Conservation (phyloP, 2,329 filamentous ascomycete genomes). For the Alternaria ethzedia region DNA sequence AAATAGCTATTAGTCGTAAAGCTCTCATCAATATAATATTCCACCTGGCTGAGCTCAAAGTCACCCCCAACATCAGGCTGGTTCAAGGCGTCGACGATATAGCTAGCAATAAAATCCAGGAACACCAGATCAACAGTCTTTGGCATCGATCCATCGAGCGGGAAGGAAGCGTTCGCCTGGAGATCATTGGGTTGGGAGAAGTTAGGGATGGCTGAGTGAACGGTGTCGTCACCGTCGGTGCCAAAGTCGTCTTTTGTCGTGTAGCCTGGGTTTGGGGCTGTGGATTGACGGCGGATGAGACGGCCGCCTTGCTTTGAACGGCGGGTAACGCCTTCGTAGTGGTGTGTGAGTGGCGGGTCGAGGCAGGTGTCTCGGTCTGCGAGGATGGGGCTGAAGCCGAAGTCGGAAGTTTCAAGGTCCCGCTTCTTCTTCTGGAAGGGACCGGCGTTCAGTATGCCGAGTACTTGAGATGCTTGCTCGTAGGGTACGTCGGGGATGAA, state of each 20-base stretch:
- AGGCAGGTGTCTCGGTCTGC: slow-evolving; percentile 55
- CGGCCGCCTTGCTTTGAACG: slow-evolving; percentile 47
- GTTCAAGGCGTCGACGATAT: slow-evolving; percentile 47
- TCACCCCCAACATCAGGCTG: slow-evolving; percentile 39
- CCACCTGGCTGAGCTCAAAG: slow-evolving; percentile 39
- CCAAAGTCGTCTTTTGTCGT: slow-evolving; percentile 65
- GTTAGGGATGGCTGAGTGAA: slow-evolving; percentile 56
- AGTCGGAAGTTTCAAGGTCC: slow-evolving; percentile 38
- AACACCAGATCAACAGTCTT: slow-evolving; percentile 62
- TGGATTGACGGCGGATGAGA: slow-evolving; percentile 58
- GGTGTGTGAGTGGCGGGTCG: slow-evolving; percentile 52
- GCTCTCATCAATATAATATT: slow-evolving; percentile 47
- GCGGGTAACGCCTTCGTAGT: slow-evolving; percentile 27
- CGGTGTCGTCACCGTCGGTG: slow-evolving; percentile 62
- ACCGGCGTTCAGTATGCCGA: slow-evolving; percentile 54
- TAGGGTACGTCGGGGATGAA: slow-evolving; percentile 63
- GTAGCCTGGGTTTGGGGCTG: slow-evolving; percentile 57
- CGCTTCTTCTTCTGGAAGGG: slow-evolving; percentile 46
- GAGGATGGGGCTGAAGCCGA: slow-evolving; percentile 47
- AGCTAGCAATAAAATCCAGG: slow-evolving; percentile 55
- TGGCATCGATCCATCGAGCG: slow-evolving; percentile 50
- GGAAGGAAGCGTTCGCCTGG: slow-evolving; percentile 58
- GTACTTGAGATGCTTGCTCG: slow-evolving; percentile 50
- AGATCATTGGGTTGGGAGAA: slow-evolving; percentile 60
- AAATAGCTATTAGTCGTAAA: slow-evolving; percentile 54